Conservation (phyloP, 768 basidiomycete genomes). For the Leccinum disarticulatum region DNA sequence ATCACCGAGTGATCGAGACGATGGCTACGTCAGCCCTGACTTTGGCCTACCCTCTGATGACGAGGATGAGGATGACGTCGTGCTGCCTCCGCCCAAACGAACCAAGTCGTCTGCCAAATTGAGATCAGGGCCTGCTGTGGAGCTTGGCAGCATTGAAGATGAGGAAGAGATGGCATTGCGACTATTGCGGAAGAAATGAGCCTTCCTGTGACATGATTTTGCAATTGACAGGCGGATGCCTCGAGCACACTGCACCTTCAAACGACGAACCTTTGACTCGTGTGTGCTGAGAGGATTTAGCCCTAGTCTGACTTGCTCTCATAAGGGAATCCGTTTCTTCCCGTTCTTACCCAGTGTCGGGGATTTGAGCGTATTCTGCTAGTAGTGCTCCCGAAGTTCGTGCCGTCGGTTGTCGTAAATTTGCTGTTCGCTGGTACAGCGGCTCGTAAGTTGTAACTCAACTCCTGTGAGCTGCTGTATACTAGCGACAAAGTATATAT, state of each 20-base stretch:
- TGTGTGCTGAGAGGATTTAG: constrained; percentile 7
- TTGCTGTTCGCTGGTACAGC: constrained; percentile 8
- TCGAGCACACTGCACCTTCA: neutral
- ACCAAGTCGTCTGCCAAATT: constrained; percentile 24
- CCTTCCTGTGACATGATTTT: constrained; percentile 1
- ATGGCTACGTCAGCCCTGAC: constrained; percentile 71
- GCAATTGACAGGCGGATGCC: neutral
- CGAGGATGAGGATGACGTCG: constrained; percentile 34
- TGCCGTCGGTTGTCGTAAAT: constrained; percentile 14
- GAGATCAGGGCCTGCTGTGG: constrained; percentile 29
- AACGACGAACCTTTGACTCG: neutral
- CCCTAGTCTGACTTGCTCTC: neutral
- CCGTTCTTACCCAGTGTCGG: neutral
- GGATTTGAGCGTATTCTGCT: constrained; percentile 15
- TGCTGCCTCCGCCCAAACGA: constrained; percentile 33
- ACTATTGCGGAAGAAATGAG: constrained; percentile 44
- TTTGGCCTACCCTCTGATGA: constrained; percentile 53
- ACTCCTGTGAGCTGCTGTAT: constrained; percentile 9
- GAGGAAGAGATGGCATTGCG: constrained; percentile 67
- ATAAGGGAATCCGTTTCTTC: neutral
- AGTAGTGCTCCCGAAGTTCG: neutral
- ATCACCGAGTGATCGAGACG: constrained; percentile 50
- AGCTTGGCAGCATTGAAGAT: constrained; percentile 42
- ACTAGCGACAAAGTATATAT: neutral
- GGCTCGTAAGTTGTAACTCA: too few species aligned